Evolutionary conservation across 2,329 filamentous ascomycete species (phyloP).

Genomic region (Orbilia blumenaviensis): DNA sequence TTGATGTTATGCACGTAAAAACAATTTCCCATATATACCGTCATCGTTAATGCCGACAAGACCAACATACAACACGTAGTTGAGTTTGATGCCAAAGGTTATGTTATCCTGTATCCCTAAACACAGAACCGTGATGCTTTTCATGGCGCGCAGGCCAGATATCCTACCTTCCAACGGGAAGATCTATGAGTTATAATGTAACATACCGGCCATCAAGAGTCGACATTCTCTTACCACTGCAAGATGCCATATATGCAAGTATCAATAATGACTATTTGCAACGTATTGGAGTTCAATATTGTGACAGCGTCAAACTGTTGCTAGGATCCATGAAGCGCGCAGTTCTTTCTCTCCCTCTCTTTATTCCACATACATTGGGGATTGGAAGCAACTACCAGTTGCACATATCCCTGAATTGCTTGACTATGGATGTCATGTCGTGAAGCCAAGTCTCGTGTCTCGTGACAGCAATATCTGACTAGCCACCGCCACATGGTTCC

Average conservation of each 20-base stretch:
- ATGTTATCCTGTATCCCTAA: neutral
- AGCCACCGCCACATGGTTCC: slow-evolving; percentile 20
- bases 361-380: too few relatives aligned
- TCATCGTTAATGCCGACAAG: too few relatives aligned
- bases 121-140: neutral
- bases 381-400: too few relatives aligned
- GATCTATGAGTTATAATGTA: too few relatives aligned
- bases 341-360: neutral
- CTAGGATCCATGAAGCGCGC: neutral
- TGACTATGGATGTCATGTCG: neutral
- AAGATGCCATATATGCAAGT: neutral
- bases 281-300: too few relatives aligned
- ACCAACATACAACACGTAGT: too few relatives aligned
- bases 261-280: too few relatives aligned
- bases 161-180: neutral
- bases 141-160: neutral
- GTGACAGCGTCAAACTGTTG: too few relatives aligned
- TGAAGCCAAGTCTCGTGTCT: neutral
- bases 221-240: neutral
- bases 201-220: too few relatives aligned
- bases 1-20: too few relatives aligned
- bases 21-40: neutral
- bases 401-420: too few relatives aligned
- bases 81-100: neutral
- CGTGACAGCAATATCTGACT: neutral